phyloP scores from a whole-genome alignment of 2,329 filamentous ascomycete species.

The Cladophialophora immunda region DNA sequence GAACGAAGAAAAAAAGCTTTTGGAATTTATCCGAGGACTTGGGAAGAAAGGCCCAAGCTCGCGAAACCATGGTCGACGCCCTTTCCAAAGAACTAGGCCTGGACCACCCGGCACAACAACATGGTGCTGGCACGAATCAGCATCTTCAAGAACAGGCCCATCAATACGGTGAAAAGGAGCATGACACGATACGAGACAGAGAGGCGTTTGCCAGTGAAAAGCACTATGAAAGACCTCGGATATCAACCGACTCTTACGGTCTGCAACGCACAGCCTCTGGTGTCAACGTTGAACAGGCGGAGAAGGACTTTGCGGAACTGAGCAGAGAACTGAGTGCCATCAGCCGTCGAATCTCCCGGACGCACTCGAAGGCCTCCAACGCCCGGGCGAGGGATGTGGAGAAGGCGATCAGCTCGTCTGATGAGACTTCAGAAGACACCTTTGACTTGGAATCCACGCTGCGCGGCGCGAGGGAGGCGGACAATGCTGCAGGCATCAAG shows the following conservation, averaged over 20 bases:
- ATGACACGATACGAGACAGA: constrained; percentile 3
- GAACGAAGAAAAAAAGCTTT: constrained; percentile 9
- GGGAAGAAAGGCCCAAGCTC: not conserved
- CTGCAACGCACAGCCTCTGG: constrained; percentile 48
- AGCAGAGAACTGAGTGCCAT: constrained; percentile 51
- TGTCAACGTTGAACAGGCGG: constrained; percentile 56
- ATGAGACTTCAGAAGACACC: constrained; percentile 60
- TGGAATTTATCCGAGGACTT: constrained; percentile 17
- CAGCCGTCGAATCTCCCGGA: constrained; percentile 48
- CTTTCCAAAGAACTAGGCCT: constrained; percentile 31
- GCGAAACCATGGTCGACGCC: constrained; percentile 26
- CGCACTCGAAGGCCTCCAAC: constrained; percentile 44
- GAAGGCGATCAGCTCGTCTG: constrained; percentile 58
- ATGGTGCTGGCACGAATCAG: constrained; percentile 25
- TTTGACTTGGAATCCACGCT: constrained; percentile 82
- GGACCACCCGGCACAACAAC: constrained; percentile 31
- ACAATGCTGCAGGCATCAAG: constrained; percentile 79
- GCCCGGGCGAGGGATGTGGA: constrained; percentile 62
- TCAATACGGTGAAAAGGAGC: constrained; percentile 8
- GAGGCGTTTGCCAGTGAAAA: constrained; percentile 24
- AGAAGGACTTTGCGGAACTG: constrained; percentile 54
- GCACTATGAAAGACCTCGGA: constrained; percentile 23
- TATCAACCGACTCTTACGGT: constrained; percentile 44
- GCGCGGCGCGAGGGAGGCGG: constrained; percentile 74
- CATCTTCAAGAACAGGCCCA: constrained; percentile 11